Base-by-base conservation (phyloP, 768 basidiomycete species). In the Auriscalpium orientale region DNA sequence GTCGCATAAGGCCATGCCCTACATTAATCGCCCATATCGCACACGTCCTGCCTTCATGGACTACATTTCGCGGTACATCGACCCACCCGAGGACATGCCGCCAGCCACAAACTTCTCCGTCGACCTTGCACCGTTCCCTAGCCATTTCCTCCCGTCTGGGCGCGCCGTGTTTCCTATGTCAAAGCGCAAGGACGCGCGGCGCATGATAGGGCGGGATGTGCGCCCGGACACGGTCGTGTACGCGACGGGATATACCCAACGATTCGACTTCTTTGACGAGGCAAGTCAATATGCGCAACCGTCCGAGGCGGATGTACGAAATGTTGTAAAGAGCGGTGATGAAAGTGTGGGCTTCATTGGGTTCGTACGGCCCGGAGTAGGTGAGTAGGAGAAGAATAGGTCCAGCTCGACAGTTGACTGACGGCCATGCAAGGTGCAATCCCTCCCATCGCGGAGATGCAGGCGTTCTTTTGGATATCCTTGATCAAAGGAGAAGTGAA, bases 371-470 rank as follows among this genome's bases (percentile, higher is more conserved):
- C 81, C 81, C 20, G 81, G 81, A 36, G 80, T 83, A 34, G 81
- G 81, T 79, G 58, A 62, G 73, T 60, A 20, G 34, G 28, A 2
- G 28, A 4, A 28, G 7, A 40, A 13, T 33, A 13, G 37, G 50
- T 37, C 15, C 6, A 20, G 13, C 21, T 9, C 64, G 34, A 3
- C 43, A 18, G 21, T 5, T 40, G 18, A 53, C 15, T 40, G 18
- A 44, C 65, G 47, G 59, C 65, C 21, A 58, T 64, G 3, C 58
- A 61, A 28, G 80, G 80, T 62, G 79, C 80, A 0, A 82, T 80
- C 55, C 80, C 79, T 1, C 78, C 80, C 3, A 79, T 84, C 49
- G 74, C 82, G 1, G 83, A 84, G 65, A 79, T 80, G 74, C 83
- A 84, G 59, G 64, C 74, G 1, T 77, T 82, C 67, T 79, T 82